Evolutionary conservation across 768 basidiomycete genomes (phyloP), one percentile per base, ranked within the genome.

Genomic region (Mycena indigotica): DNA sequence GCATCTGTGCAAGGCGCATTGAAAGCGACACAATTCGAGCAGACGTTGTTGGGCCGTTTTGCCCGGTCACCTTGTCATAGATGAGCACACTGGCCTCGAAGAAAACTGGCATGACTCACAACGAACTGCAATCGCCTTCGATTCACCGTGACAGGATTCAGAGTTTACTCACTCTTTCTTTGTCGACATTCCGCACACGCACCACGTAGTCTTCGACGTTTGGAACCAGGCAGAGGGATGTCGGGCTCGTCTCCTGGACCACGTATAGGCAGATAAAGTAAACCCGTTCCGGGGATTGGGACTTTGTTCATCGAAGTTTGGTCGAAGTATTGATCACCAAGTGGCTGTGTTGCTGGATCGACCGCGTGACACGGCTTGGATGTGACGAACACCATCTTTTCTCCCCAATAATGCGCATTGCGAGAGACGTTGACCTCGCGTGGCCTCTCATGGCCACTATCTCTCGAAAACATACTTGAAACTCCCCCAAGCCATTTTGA

Each of bases 11-110:
- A 48, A 5, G 46, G 46, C 21, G 24, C 25, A n/a, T 48, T 48
- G 46, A 48, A 48, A 12, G 46, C 46, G 24, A 48, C 25, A 26
- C 46, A 48, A 21, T 48, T 48, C 23, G 46, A 48, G 46, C 46
- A 48, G 21, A 48, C 25, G n/a, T 28, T 28, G 21, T 28, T 28
- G 4, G 46, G 24, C 19, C 25, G 46, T 28, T 48, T 48, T n/a
- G 46, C 46, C 46, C 46, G 25, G 25, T 48, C 46, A 26, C 46
- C 46, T 48, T 12, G 12, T 25, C 10, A 10, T 10, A 10, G 35
- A 38, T 48, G 46, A 8, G 25, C 17, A 8, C 23, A 21, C 15
- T 44, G 5, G 12, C 46, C 5, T 5, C 25, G 24, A 28, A 48
- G 10, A n/a, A 48, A 24, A 48, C n/a, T n/a, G n/a, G n/a, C n/a